Conservation (phyloP, 306 rosid species). For the Medicago ruthenica region DNA sequence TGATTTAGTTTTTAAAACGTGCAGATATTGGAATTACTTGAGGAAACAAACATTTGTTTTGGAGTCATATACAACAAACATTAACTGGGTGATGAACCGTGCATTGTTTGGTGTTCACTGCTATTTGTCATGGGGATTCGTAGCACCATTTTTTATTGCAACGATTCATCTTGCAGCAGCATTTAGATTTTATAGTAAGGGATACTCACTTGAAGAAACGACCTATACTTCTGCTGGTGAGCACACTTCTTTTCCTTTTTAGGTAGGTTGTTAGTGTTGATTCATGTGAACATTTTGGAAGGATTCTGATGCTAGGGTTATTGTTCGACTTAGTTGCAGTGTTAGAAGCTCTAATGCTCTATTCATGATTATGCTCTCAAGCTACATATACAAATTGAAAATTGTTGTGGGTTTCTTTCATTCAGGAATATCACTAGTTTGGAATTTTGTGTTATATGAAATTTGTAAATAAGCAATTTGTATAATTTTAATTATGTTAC, state of each 20-base stretch:
- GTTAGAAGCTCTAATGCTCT: conserved; percentile 33
- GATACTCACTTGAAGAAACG: conserved; percentile 69
- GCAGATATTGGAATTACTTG: conserved; percentile 98
- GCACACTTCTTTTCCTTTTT: conserved; percentile 62
- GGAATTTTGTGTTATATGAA: conserved; percentile 17
- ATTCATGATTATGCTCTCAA: conserved; percentile 17
- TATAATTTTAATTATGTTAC: conserved; percentile 21
- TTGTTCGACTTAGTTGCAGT: conserved; percentile 21
- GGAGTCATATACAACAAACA: conserved; percentile 79
- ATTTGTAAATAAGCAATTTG: not conserved
- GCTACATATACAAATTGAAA: conserved; percentile 23
- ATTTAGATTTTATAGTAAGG: conserved; percentile 62
- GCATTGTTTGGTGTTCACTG: conserved; percentile 80
- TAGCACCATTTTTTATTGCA: conserved; percentile 81
- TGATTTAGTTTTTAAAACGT: conserved; percentile 42
- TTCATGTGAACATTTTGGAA: conserved; percentile 27
- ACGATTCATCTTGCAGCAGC: conserved; percentile 74
- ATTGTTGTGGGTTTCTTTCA: conserved; percentile 12
- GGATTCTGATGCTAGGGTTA: conserved; percentile 41
- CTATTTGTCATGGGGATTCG: conserved; percentile 94
- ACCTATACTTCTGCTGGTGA: conserved; percentile 71
- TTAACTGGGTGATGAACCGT: conserved; percentile 95
- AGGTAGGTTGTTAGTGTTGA: conserved; percentile 51
- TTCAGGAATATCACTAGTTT: conserved; percentile 27
- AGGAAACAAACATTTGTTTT: conserved; percentile 95